Conservation (phyloP, 306 rosid species). For the Ceratonia siliqua region DNA sequence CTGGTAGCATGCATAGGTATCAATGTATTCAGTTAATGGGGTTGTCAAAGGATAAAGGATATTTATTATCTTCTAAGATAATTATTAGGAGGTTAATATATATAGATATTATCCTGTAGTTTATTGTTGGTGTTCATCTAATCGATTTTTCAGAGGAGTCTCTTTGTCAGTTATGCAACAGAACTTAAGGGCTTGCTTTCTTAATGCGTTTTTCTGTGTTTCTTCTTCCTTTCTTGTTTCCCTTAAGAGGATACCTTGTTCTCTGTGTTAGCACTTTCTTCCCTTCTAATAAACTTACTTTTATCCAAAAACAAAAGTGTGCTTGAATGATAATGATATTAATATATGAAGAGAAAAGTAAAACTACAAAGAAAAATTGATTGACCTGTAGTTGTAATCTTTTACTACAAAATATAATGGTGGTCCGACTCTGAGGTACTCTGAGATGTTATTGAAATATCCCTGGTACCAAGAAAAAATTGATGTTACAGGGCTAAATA, state of each 20-base stretch:
- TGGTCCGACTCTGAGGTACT: conserved; percentile 92
- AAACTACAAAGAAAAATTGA: conserved; percentile 33
- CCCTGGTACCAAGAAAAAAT: conserved; percentile 52
- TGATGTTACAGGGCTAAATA: conserved; percentile 9
- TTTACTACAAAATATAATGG: conserved; percentile 93
- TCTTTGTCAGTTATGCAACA: not conserved
- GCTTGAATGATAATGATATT: conserved; percentile 19
- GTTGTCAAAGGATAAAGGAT: too few species aligned
- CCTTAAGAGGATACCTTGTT: not conserved
- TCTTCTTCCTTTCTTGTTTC: not conserved
- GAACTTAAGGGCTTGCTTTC: not conserved
- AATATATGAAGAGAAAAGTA: conserved; percentile 10
- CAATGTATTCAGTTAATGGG: too few species aligned
- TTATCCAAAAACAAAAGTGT: not conserved
- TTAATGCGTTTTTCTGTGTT: not conserved
- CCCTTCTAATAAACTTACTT: not conserved
- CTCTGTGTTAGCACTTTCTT: not conserved
- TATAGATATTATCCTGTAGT: too few species aligned
- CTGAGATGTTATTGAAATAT: conserved; percentile 73
- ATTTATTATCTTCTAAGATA: too few species aligned
- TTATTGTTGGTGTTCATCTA: too few species aligned
- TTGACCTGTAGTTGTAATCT: conserved; percentile 87
- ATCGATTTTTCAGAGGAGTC: too few species aligned
- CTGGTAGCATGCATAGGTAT: not conserved
- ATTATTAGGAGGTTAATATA: too few species aligned